Percentiles rank a stretch among this genome's conserved stretches.
phyloP scores from a whole-genome alignment of 306 rosid genomes.

The Trichosanthes truncata region DNA sequence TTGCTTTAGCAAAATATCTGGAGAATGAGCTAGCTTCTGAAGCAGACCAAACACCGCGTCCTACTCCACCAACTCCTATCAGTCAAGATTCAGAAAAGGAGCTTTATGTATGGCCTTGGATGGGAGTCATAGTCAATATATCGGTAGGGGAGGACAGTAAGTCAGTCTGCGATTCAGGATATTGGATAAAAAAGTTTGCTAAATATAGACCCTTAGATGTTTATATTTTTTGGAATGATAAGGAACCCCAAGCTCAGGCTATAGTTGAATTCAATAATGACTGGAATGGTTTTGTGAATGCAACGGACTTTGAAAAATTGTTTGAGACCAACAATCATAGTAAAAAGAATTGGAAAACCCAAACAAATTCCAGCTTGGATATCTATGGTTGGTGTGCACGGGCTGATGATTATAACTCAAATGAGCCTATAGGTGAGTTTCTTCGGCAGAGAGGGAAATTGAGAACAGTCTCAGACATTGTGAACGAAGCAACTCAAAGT shows the following conservation, averaged over 20 bases:
- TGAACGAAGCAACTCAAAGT: slow-evolving; percentile 57
- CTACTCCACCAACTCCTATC: slow-evolving; percentile 25
- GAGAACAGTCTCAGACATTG: slow-evolving; percentile 70
- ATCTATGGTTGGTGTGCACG: slow-evolving; percentile 92
- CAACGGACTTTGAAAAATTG: slow-evolving; percentile 56
- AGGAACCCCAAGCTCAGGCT: slow-evolving; percentile 29
- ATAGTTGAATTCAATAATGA: slow-evolving; percentile 48
- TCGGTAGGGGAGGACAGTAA: slow-evolving; percentile 21
- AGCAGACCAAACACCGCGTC: slow-evolving; percentile 36
- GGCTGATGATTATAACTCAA: slow-evolving; percentile 51
- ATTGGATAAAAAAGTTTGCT: slow-evolving; percentile 51
- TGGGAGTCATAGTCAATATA: slow-evolving; percentile 60
- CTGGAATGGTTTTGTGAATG: slow-evolving; percentile 77
- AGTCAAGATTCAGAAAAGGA: slow-evolving; percentile 32
- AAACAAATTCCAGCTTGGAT: slow-evolving; percentile 25
- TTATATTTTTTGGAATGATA: slow-evolving; percentile 26
- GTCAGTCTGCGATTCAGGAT: slow-evolving; percentile 25
- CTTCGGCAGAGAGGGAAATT: slow-evolving; percentile 67
- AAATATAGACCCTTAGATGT: slow-evolving; percentile 46
- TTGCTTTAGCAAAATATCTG: slow-evolving; percentile 74
- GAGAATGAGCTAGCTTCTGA: slow-evolving; percentile 53
- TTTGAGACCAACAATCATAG: slow-evolving; percentile 42
- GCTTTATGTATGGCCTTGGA: slow-evolving; percentile 92
- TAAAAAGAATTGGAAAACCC: slow-evolving; percentile 53
- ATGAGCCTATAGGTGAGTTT: slow-evolving; percentile 66